Percentiles rank a stretch among this genome's conserved stretches.
These are phyloP conservation scores for Litchi chinensis DNA, from an alignment of 345 rosid genomes.

Conservation along the genomic window DNA sequence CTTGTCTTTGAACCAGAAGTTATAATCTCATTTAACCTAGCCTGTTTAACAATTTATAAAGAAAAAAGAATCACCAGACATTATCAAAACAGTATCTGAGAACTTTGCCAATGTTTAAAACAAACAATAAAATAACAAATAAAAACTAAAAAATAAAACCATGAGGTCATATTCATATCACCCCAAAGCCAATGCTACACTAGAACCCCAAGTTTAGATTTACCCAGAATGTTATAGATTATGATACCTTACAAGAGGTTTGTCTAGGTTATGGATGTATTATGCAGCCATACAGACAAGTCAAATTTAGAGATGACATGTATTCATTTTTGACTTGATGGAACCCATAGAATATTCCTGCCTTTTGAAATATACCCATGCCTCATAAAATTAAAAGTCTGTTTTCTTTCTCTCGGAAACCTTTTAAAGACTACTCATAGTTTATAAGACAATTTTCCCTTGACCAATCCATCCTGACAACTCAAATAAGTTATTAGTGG, in stretches of 20 bases:
- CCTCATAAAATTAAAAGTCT: neutral
- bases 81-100: constrained; percentile 1
- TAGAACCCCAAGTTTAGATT: neutral
- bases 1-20: constrained; percentile 56
- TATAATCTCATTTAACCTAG: constrained; percentile 87
- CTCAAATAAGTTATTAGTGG: neutral
- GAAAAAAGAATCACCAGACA: constrained; percentile 8
- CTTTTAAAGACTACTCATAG: neutral
- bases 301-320: neutral
- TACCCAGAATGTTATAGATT: neutral
- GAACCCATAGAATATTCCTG: neutral
- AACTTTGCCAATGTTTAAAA: neutral
- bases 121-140: too few relatives aligned
- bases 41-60: constrained; percentile 40
- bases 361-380: neutral
- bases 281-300: neutral
- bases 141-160: too few relatives aligned
- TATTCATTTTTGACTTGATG: neutral
- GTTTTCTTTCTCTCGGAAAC: neutral
- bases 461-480: neutral
- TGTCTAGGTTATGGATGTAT: neutral
- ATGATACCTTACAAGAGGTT: neutral
- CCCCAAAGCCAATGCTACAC: neutral
- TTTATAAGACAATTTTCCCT: neutral
- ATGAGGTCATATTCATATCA: neutral